Evolutionary conservation across 2,329 filamentous ascomycete species (phyloP).

Genomic region (Byssochlamys sp.): DNA sequence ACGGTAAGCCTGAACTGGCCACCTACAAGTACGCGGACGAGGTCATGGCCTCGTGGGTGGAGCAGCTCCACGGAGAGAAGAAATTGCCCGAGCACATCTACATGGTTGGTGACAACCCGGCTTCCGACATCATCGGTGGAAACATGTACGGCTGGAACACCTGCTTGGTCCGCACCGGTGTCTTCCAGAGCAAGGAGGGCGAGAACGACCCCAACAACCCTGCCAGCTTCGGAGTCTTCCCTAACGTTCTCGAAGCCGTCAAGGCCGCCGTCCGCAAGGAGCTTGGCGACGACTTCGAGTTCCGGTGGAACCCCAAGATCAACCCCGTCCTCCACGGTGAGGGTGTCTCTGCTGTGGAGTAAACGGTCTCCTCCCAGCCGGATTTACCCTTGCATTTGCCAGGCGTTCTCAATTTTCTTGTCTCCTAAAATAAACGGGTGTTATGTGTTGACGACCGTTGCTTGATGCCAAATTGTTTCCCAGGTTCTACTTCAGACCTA

Average conservation of each 20-base stretch:
- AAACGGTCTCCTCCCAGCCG: slow-evolving; percentile 17
- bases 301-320: slow-evolving; percentile 61
- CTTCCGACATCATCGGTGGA: slow-evolving; percentile 63
- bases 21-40: slow-evolving; percentile 74
- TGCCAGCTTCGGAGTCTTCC: slow-evolving; percentile 66
- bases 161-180: slow-evolving; percentile 65
- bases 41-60: slow-evolving; percentile 65
- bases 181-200: slow-evolving; percentile 57
- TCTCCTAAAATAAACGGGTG: not conserved
- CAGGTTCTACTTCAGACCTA: not conserved
- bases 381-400: not conserved
- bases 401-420: not conserved
- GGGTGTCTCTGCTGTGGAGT: slow-evolving; percentile 48
- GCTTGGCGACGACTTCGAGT: slow-evolving; percentile 63
- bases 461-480: not conserved
- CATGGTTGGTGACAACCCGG: slow-evolving; percentile 68
- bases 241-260: slow-evolving; percentile 63
- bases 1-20: slow-evolving; percentile 64
- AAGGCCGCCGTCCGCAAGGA: slow-evolving; percentile 58
- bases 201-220: slow-evolving; percentile 69
- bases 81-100: slow-evolving; percentile 60
- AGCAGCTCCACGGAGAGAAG: slow-evolving; percentile 63
- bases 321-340: slow-evolving; percentile 55
- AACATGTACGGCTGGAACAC: slow-evolving; percentile 80
- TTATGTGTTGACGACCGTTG: not conserved